Evolutionary conservation across 2,329 filamentous ascomycete species (phyloP), one percentile per base, ranked within the genome.

Genomic region (Aspergillus fischeri): DNA sequence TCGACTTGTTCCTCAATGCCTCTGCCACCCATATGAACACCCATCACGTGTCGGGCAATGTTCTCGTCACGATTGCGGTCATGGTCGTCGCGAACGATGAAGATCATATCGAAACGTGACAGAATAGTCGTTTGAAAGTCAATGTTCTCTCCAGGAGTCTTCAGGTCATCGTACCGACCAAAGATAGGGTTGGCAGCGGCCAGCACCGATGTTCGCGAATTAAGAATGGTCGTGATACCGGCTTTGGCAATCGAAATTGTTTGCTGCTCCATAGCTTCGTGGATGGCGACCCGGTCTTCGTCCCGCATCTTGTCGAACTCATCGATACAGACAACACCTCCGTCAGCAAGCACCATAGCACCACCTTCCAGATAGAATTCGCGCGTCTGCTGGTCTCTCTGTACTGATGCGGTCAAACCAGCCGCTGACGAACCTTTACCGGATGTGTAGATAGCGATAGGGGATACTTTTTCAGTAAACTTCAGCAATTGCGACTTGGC

Each of bases 231-330:
- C 0, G 94, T 99, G 70, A 99, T 99, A 67, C 94, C 94, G 0
- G 94, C 94, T 78, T 99, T 97, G 62, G 94, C 94, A 67, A 99
- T 97, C 10, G 94, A 97, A 60, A 99, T 99, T 0, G 94, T 99
- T 75, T 99, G 94, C 78, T 99, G 94, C 73, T 99, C 94, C 94
- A 99, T 99, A 57, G 94, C 94, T 83, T 99, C 94, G 81, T 99
- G 94, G 64, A 99, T 99, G 1, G 94, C 94, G 6, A 97, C 94
- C 66, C 94, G 85, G 68, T 99, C 94, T 74, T 99, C 94, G 71
- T 99, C 94, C 61, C 94, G 85, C 94, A 99, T 99, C 81, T 99
- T 99, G 79, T 99, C 94, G 71, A 99, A 99, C 77, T 99, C 94
- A 71, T 99, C 94, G 66, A 99, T 99, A 75, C 94, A 97, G 9